Conservation (phyloP, 257 asterid genomes). For the Solanum neorickii region DNA sequence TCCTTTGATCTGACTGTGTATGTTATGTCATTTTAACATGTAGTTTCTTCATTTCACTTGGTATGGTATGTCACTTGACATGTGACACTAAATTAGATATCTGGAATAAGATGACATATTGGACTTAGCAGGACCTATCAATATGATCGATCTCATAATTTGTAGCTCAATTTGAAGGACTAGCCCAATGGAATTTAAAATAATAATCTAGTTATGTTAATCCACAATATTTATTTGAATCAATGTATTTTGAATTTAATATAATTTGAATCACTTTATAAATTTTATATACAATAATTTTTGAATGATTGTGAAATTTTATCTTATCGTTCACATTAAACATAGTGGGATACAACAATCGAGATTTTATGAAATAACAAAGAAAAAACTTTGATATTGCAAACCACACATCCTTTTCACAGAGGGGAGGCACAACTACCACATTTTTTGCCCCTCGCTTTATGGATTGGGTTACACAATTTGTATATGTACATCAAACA, state of each 20-base stretch:
- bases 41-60: background rate
- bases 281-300: too few relatives aligned
- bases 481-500: background rate
- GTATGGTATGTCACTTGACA: background rate
- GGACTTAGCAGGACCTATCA: background rate
- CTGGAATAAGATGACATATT: background rate
- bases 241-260: too few relatives aligned
- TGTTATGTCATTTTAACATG: background rate
- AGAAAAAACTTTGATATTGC: background rate
- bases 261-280: too few relatives aligned
- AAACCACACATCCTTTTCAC: background rate
- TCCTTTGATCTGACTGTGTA: background rate
- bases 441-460: background rate
- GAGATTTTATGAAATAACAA: background rate
- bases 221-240: background rate
- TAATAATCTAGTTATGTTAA: background rate
- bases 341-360: background rate
- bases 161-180: too few relatives aligned
- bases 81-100: background rate
- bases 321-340: background rate
- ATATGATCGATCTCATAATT: background rate
- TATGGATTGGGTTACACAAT: background rate
- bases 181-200: too few relatives aligned
- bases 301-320: background rate
- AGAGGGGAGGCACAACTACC: background rate